Conservation (phyloP, 805 yeast genomes). For the Lipomyces japonicus region DNA sequence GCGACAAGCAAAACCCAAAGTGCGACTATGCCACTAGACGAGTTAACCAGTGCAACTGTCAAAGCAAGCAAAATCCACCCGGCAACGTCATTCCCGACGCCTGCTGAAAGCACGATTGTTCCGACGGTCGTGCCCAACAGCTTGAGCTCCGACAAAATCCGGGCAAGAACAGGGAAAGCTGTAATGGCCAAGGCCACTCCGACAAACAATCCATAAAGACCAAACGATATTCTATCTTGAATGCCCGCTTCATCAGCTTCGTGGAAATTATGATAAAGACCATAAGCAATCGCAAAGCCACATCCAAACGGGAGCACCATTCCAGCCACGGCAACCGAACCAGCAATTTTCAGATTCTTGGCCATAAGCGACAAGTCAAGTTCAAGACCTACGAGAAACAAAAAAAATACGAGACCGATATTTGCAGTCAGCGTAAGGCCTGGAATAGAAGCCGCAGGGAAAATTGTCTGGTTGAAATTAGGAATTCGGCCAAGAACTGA, state of each 20-base stretch:
- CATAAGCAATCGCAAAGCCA: slow-evolving; percentile 68
- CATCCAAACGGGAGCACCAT: slow-evolving; percentile 78
- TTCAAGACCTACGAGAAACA: slow-evolving; percentile 75
- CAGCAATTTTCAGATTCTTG: slow-evolving; percentile 57
- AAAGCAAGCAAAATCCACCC: slow-evolving; percentile 81
- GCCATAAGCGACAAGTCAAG: slow-evolving; percentile 65
- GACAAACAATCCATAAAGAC: slow-evolving; percentile 73
- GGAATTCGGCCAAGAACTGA: slow-evolving; percentile 71
- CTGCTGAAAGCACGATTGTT: slow-evolving; percentile 70
- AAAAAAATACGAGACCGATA: slow-evolving; percentile 66
- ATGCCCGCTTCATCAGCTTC: slow-evolving; percentile 33
- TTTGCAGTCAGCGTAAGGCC: slow-evolving; percentile 67
- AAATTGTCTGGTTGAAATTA: slow-evolving; percentile 58
- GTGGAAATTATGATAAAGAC: slow-evolving; percentile 50
- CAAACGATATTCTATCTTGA: slow-evolving; percentile 48
- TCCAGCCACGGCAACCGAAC: slow-evolving; percentile 64
- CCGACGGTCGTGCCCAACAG: slow-evolving; percentile 48
- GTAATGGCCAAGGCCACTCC: slow-evolving; percentile 83
- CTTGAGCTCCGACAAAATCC: slow-evolving; percentile 70
- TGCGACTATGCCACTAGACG: slow-evolving; percentile 64
- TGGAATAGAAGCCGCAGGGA: slow-evolving; percentile 60
- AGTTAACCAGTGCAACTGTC: slow-evolving; percentile 70
- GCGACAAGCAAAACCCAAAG: slow-evolving; percentile 60
- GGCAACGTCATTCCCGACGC: slow-evolving; percentile 70
- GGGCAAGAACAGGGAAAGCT: slow-evolving; percentile 79